A percentile compares a stretch with the other conserved stretches of the same genome.
phyloP scores from a whole-genome alignment of 208 protist genomes.

The Leishmania turanica region DNA sequence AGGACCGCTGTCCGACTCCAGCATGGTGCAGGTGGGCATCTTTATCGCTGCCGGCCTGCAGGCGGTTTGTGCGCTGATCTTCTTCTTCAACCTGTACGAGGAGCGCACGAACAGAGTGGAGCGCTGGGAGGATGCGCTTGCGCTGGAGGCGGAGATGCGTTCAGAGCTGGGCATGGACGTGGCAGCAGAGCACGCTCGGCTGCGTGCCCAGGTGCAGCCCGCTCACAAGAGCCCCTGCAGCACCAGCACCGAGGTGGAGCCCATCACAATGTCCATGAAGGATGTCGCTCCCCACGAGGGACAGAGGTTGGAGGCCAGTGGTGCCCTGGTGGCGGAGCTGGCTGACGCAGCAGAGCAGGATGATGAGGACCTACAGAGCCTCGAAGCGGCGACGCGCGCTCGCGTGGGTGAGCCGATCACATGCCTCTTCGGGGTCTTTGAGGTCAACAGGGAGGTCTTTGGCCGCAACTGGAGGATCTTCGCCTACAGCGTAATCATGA shows the following conservation, averaged over 20 bases:
- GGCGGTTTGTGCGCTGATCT: conserved; percentile 48
- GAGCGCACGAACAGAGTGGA: conserved; percentile 60
- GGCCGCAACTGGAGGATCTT: conserved; percentile 41
- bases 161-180: conserved; percentile 31
- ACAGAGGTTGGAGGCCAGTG: not conserved
- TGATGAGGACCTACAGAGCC: not conserved
- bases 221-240: not conserved
- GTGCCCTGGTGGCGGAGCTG: conserved; percentile 12
- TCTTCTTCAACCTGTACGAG: conserved; percentile 66
- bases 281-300: not conserved
- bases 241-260: not conserved
- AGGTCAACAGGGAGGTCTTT: conserved; percentile 56
- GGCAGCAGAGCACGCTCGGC: not conserved
- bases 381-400: conserved; percentile 11
- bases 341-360: not conserved
- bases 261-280: not conserved
- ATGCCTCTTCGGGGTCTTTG: conserved; percentile 43
- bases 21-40: conserved; percentile 37
- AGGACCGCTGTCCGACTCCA: conserved; percentile 57
- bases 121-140: conserved; percentile 42
- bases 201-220: conserved; percentile 2
- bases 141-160: conserved; percentile 30
- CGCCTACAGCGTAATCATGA: conserved; percentile 47
- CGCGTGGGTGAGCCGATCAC: conserved; percentile 18
- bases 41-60: conserved; percentile 55